These are phyloP conservation scores for Cyclotella cryptica DNA, from an alignment of 108 stramenopile genomes.

Conservation along the genomic window DNA sequence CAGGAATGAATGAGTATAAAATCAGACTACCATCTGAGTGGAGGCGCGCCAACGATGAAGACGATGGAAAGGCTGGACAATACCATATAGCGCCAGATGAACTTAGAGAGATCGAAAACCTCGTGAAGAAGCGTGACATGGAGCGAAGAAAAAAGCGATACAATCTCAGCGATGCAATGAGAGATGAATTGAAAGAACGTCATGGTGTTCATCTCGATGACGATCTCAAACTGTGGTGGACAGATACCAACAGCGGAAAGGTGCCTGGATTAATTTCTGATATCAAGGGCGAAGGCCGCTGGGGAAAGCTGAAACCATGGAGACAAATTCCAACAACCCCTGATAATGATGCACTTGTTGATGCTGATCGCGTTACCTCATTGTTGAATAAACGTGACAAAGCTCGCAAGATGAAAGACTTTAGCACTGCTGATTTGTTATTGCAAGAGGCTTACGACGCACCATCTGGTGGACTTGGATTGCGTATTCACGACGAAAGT, in stretches of 20 bases:
- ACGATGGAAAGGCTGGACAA: constrained; percentile 42
- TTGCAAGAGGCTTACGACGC: constrained; percentile 71
- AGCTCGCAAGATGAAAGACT: constrained; percentile 83
- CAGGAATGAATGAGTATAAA: neutral
- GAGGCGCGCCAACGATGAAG: constrained; percentile 80
- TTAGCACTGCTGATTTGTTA: constrained; percentile 72
- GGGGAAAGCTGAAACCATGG: constrained; percentile 74
- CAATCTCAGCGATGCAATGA: constrained; percentile 69
- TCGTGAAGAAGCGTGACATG: constrained; percentile 73
- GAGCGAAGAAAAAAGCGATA: constrained; percentile 69
- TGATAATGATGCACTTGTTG: constrained; percentile 79
- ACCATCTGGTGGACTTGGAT: constrained; percentile 65
- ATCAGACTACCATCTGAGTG: constrained; percentile 60
- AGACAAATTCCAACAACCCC: constrained; percentile 84
- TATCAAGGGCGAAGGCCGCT: constrained; percentile 84
- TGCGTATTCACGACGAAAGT: constrained; percentile 86
- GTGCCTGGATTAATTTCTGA: constrained; percentile 69
- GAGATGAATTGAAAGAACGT: constrained; percentile 70
- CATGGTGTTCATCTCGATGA: constrained; percentile 81
- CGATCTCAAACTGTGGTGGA: constrained; percentile 87
- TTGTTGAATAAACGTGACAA: constrained; percentile 78
- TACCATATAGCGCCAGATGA: constrained; percentile 54
- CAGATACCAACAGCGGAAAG: constrained; percentile 60
- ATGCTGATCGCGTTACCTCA: constrained; percentile 69
- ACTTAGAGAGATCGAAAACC: constrained; percentile 43